Percentiles rank a stretch among this genome's conserved stretches.
phyloP scores from a whole-genome alignment of 2,329 filamentous ascomycete genomes.

The Aureobasidium sp. region DNA sequence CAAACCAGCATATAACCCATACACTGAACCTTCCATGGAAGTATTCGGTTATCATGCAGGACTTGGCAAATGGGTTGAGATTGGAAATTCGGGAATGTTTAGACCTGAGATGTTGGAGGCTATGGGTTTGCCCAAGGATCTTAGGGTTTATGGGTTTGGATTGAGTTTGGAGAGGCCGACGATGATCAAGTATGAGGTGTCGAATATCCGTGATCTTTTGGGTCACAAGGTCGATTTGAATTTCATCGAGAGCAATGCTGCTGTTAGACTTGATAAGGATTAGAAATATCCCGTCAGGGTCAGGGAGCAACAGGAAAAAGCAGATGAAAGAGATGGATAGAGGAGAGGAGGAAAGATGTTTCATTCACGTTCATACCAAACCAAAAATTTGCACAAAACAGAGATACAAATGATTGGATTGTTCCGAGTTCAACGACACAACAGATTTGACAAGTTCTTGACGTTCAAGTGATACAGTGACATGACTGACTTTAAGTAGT shows the following conservation, averaged over 20 bases:
- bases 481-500: too few relatives aligned
- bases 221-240: slow-evolving; percentile 96
- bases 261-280: slow-evolving; percentile 89
- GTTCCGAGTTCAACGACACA: too few relatives aligned
- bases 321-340: not conserved
- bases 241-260: slow-evolving; percentile 93
- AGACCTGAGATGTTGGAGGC: slow-evolving; percentile 96
- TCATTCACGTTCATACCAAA: too few relatives aligned
- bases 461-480: too few relatives aligned
- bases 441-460: too few relatives aligned
- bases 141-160: slow-evolving; percentile 96
- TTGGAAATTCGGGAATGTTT: slow-evolving; percentile 99
- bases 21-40: slow-evolving; percentile 98
- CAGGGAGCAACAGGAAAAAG: not conserved
- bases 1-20: slow-evolving; percentile 97
- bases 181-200: slow-evolving; percentile 89
- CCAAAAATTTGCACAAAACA: too few relatives aligned
- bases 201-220: slow-evolving; percentile 91
- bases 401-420: too few relatives aligned
- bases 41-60: slow-evolving; percentile 97
- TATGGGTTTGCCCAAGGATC: slow-evolving; percentile 92
- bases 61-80: slow-evolving; percentile 92
- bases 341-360: too few relatives aligned
- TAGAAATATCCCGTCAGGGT: too few relatives aligned
- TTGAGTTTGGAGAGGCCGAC: slow-evolving; percentile 93